These are phyloP conservation scores for Pezicula neosporulosa DNA, from an alignment of 2,329 filamentous ascomycete genomes.

Conservation along the genomic window DNA sequence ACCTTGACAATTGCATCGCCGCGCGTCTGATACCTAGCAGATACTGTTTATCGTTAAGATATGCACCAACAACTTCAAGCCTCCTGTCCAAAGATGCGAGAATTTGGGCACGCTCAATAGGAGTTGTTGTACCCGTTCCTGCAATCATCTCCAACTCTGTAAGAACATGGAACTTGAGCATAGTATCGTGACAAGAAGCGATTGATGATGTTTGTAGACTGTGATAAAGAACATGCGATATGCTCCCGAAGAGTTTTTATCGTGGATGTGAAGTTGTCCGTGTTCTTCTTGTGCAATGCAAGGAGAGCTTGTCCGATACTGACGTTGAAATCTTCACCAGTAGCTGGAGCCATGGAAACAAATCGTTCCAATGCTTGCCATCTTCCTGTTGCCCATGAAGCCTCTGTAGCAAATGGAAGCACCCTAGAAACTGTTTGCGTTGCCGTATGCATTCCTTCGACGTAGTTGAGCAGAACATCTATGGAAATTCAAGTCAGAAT, in stretches of 20 bases:
- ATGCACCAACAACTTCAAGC: conserved; percentile 86
- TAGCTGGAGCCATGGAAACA: conserved; percentile 44
- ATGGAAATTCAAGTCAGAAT: conserved; percentile 17
- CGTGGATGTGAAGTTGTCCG: conserved; percentile 48
- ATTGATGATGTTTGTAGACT: conserved; percentile 79
- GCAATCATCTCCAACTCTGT: conserved; percentile 82
- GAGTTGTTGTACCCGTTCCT: conserved; percentile 35
- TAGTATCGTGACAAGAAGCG: conserved; percentile 77
- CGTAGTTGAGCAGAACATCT: conserved; percentile 85
- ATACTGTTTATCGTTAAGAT: conserved; percentile 91
- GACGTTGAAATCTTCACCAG: conserved; percentile 72
- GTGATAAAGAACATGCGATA: conserved; percentile 71
- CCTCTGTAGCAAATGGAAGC: conserved; percentile 83
- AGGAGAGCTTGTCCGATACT: conserved; percentile 68
- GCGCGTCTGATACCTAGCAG: conserved; percentile 82
- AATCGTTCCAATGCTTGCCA: conserved; percentile 75
- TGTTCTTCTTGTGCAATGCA: conserved; percentile 51
- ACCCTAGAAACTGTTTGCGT: conserved; percentile 54
- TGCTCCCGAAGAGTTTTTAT: conserved; percentile 65
- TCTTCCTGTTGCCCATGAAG: conserved; percentile 83
- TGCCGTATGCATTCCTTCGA: conserved; percentile 66
- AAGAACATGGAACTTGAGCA: conserved; percentile 83
- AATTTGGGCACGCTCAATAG: conserved; percentile 30
- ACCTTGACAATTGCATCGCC: conserved; percentile 76
- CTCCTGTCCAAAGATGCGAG: conserved; percentile 65